A percentile compares a stretch with the other conserved stretches of the same genome.
Conservation (phyloP, 2,329 filamentous ascomycete genomes). For the Annulohypoxylon truncatum region DNA sequence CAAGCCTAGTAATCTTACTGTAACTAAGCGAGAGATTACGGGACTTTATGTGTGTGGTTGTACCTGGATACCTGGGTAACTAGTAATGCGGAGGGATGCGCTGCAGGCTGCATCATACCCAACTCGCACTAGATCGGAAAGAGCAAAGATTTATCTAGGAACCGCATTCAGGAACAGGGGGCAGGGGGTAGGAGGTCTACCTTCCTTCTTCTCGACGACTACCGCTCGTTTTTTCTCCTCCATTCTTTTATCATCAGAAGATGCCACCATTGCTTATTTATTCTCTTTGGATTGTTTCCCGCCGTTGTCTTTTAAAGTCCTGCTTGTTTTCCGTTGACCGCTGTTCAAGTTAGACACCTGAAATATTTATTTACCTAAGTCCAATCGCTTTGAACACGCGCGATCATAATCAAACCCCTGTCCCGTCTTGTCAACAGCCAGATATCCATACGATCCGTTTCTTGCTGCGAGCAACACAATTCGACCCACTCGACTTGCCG, state of each 20-base stretch:
- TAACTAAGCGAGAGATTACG: constrained; percentile 8
- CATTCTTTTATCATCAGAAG: constrained; percentile 33
- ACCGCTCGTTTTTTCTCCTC: constrained; percentile 24
- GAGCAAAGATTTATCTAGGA: constrained; percentile 30
- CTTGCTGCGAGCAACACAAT: constrained; percentile 10
- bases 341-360: constrained; percentile 18
- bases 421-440: constrained; percentile 14
- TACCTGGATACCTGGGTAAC: constrained; percentile 1
- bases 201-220: constrained; percentile 28
- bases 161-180: constrained; percentile 36
- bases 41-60: not conserved
- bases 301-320: constrained; percentile 13
- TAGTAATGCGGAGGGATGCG: constrained; percentile 30
- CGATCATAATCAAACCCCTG: constrained; percentile 15
- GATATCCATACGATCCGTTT: constrained; percentile 15
- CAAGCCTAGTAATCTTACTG: constrained; percentile 37
- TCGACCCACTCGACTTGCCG: not conserved
- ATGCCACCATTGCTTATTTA: constrained; percentile 31
- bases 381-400: constrained; percentile 15
- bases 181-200: constrained; percentile 2
- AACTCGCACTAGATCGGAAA: constrained; percentile 36
- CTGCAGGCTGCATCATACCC: constrained; percentile 30
- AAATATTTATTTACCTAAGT: constrained; percentile 10
- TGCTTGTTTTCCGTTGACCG: not conserved
- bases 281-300: constrained; percentile 27